Evolutionary conservation across 2,329 filamentous ascomycete species (phyloP), one percentile per base, ranked within the genome.

Genomic region (Setomelanomma holmii): DNA sequence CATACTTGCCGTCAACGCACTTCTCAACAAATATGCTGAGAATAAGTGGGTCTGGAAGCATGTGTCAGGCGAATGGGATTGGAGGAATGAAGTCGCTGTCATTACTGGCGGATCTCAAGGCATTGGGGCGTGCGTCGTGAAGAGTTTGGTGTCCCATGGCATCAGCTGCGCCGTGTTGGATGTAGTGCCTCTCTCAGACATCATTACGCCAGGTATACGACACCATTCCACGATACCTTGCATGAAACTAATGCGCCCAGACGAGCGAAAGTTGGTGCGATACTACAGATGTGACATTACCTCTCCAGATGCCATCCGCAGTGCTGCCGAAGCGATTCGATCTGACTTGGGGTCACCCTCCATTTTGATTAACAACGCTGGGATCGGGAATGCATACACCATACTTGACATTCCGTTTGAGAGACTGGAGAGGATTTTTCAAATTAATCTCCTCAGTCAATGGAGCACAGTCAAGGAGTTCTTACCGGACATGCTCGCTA

Each of bases 31-130:
- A 17, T 70, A 66, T 65, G 72, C 73, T 5, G 62, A 68, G 43
- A 73, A 78, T 61, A 73, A 75, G 52, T 80, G 76, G 74, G 54
- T 68, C 6, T 69, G 75, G 56, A 66, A 48, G 16, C 59, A 63
- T 35, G 67, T 71, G 42, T 64, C 61, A 42, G 61, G 48, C 22
- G 40, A 36, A 2, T 74, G 73, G 72, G 41, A 67, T 12, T 74
- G 68, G 70, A 49, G 58, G 21, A 51, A 57, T 4, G 71, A 76
- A 44, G 41, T 75, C 1, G 72, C 71, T 16, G 69, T 75, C 16
- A 64, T 76, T 21, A 76, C 73, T 5, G 73, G 73, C 4, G 73
- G 73, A 19, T 69, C 69, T 1, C 60, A 60, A 19, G 73, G 73
- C 5, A 75, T 76, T 12, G 73, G 73, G 21, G 68, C 67, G 14